These are phyloP conservation scores for Hanseniaspora taiwanica DNA, from an alignment of 805 yeast genomes.

Conservation along the genomic window DNA sequence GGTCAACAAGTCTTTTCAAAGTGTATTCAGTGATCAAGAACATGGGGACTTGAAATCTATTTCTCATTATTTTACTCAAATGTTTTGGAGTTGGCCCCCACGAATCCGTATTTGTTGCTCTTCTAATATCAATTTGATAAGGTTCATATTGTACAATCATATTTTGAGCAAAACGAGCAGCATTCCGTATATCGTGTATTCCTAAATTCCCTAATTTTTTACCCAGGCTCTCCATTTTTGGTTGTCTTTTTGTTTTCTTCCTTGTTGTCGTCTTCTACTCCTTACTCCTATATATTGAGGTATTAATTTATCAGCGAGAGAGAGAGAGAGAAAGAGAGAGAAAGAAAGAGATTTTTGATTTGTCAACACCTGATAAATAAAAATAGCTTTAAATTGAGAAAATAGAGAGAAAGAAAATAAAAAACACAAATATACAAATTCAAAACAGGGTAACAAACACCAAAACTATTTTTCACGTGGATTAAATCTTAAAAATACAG, in stretches of 20 bases:
- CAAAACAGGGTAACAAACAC: no score
- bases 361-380: no score
- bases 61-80: constrained; percentile 23
- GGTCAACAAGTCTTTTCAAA: constrained; percentile 24
- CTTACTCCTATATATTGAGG: background rate
- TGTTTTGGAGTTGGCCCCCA: constrained; percentile 41
- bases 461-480: no score
- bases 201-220: constrained; percentile 24
- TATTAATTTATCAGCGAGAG: no score
- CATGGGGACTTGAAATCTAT: constrained; percentile 19
- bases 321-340: no score
- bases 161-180: constrained; percentile 28
- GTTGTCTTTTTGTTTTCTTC: background rate
- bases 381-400: no score
- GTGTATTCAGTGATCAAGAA: constrained; percentile 24
- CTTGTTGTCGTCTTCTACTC: background rate
- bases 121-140: constrained; percentile 27
- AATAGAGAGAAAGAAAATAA: no score
- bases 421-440: no score
- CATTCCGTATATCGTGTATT: constrained; percentile 27
- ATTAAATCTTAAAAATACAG: no score
- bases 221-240: constrained; percentile 20
- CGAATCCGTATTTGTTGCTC: constrained; percentile 36
- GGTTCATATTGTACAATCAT: constrained; percentile 26
- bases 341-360: no score